Evolutionary conservation across 163 green algal species (phyloP).

Genomic region (Picocystis sp.): DNA sequence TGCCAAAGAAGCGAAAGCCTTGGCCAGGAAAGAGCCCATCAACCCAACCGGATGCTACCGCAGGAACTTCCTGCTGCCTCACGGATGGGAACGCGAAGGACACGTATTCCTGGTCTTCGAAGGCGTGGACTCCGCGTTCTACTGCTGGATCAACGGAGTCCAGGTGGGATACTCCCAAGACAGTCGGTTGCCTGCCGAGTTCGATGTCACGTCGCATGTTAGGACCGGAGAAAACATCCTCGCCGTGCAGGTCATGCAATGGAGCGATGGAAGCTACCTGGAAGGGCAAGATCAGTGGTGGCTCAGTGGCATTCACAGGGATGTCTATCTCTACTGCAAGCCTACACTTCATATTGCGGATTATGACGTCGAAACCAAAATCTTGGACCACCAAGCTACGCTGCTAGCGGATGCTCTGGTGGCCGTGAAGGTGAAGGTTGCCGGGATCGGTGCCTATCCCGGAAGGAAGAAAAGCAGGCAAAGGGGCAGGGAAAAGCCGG

Average conservation of each 20-base stretch:
- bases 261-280: slow-evolving; percentile 86
- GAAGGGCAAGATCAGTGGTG: slow-evolving; percentile 97
- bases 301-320: slow-evolving; percentile 69
- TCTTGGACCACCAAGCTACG: slow-evolving; percentile 8
- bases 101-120: slow-evolving; percentile 59
- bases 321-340: slow-evolving; percentile 62
- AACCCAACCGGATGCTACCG: slow-evolving; percentile 46
- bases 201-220: slow-evolving; percentile 59
- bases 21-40: not conserved
- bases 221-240: slow-evolving; percentile 34
- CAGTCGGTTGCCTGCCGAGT: slow-evolving; percentile 74
- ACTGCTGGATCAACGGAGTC: slow-evolving; percentile 77
- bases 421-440: too few relatives aligned
- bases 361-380: slow-evolving; percentile 36
- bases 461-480: too few relatives aligned
- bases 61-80: slow-evolving; percentile 35
- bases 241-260: slow-evolving; percentile 68
- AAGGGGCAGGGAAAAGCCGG: too few relatives aligned
- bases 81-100: slow-evolving; percentile 5
- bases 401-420: too few relatives aligned
- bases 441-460: too few relatives aligned
- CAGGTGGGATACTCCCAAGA: slow-evolving; percentile 79
- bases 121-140: slow-evolving; percentile 62
- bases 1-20: slow-evolving; percentile 9
- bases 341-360: slow-evolving; percentile 38